Percentiles rank a stretch among this genome's conserved stretches.
Evolutionary conservation across 441 rosid species (phyloP).

Genomic region (Erodium moschatum): DNA sequence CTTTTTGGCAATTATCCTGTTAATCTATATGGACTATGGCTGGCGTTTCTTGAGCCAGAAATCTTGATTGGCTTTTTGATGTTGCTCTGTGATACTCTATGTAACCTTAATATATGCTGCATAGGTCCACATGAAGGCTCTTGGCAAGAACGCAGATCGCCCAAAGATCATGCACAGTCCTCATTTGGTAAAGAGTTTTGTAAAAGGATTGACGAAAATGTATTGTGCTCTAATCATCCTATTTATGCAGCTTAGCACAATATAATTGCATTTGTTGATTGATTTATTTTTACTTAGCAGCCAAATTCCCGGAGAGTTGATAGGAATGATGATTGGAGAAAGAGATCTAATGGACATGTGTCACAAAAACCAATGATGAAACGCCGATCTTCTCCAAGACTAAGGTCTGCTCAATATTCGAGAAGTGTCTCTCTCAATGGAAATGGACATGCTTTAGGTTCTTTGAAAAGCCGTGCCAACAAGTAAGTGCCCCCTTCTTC

Average conservation of each 20-base stretch:
- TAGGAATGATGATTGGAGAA: constrained; percentile 28
- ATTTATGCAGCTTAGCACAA: constrained; percentile 17
- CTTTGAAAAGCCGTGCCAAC: constrained; percentile 15
- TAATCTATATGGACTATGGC: background rate
- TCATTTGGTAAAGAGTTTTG: constrained; percentile 38
- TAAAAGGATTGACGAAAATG: constrained; percentile 42
- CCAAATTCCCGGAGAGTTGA: constrained; percentile 26
- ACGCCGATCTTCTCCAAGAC: constrained; percentile 30
- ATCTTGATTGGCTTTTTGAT: background rate
- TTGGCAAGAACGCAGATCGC: constrained; percentile 28
- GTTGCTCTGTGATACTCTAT: background rate
- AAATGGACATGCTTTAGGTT: constrained; percentile 15
- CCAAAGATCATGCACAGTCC: constrained; percentile 33
- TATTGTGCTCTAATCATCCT: constrained; percentile 27
- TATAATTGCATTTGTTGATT: constrained; percentile 18
- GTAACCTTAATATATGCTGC: constrained; percentile 20
- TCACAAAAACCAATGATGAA: constrained; percentile 22
- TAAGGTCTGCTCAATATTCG: constrained; percentile 23
- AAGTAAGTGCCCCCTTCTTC: background rate
- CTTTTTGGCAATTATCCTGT: too few species aligned
- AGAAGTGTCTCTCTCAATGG: constrained; percentile 25
- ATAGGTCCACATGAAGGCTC: constrained; percentile 39
- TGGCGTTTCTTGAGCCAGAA: background rate
- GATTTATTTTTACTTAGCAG: constrained; percentile 33
- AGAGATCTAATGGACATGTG: constrained; percentile 25